Conservation (phyloP, 1,284 basidiomycete species). For the Moesziomyces parantarcticus region DNA sequence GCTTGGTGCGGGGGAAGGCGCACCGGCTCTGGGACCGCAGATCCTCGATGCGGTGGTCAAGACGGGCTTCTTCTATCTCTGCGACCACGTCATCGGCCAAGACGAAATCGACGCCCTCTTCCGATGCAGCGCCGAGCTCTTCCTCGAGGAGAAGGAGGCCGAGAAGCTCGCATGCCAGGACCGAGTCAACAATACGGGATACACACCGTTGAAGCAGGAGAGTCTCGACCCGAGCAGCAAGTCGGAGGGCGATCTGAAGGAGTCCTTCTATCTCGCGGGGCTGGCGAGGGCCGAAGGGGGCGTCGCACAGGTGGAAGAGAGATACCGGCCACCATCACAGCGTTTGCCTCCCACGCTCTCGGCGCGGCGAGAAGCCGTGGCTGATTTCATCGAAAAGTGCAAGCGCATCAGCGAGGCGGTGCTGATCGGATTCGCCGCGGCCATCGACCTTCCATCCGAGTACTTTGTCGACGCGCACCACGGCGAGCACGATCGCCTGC, state of each 20-base stretch:
- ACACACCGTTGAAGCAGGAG: conserved; percentile 42
- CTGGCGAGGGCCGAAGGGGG: conserved; percentile 15
- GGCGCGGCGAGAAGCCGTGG: conserved; percentile 16
- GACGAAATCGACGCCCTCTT: conserved; percentile 46
- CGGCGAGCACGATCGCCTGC: conserved; percentile 52
- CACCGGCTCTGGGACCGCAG: conserved; percentile 12
- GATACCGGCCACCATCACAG: conserved; percentile 33
- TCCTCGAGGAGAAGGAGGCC: conserved; percentile 28
- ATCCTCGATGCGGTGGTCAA: conserved; percentile 41
- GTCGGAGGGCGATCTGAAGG: conserved; percentile 55
- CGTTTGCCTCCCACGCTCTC: conserved; percentile 33
- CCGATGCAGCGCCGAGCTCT: conserved; percentile 27
- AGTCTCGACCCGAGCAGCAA: conserved; percentile 32
- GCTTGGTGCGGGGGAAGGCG: conserved; percentile 1
- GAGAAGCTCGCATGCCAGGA: conserved; percentile 26
- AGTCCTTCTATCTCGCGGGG: conserved; percentile 56
- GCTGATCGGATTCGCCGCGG: conserved; percentile 48
- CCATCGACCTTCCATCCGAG: conserved; percentile 30
- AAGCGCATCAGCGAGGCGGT: conserved; percentile 38
- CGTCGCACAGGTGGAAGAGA: not conserved
- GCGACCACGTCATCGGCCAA: conserved; percentile 44
- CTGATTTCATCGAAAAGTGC: conserved; percentile 45
- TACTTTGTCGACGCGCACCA: conserved; percentile 43
- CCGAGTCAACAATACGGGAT: conserved; percentile 44
- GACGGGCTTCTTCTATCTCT: conserved; percentile 61